A percentile compares a stretch with the other conserved stretches of the same genome.
These are phyloP conservation scores for Penicillium argentinense DNA, from an alignment of 495 filamentous ascomycete genomes.

Conservation along the genomic window DNA sequence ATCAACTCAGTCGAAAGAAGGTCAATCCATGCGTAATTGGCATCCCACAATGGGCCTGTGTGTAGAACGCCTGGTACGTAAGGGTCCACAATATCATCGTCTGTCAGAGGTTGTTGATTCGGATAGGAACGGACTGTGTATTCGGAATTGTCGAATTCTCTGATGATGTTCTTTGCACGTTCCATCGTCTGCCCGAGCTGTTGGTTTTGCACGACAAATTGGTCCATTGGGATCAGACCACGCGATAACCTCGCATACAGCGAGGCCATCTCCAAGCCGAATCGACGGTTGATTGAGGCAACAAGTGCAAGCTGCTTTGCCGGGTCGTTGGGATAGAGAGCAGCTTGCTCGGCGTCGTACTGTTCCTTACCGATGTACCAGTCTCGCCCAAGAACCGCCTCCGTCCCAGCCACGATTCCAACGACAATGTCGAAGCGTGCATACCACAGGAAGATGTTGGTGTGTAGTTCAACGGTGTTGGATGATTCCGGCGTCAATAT, in stretches of 20 bases:
- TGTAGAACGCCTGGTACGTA: constrained; percentile 67
- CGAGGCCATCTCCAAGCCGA: constrained; percentile 77
- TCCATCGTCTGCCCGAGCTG: constrained; percentile 53
- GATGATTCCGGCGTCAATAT: constrained; percentile 77
- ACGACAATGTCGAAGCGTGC: constrained; percentile 83
- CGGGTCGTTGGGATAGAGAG: constrained; percentile 61
- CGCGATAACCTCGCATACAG: constrained; percentile 68
- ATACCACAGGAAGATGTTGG: constrained; percentile 82
- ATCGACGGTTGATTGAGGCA: constrained; percentile 65
- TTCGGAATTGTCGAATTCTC: constrained; percentile 57
- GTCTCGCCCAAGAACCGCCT: constrained; percentile 69
- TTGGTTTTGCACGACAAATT: constrained; percentile 64
- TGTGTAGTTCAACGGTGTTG: constrained; percentile 64
- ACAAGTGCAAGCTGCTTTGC: constrained; percentile 63
- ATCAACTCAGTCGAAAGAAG: constrained; percentile 76
- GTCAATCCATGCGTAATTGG: constrained; percentile 74
- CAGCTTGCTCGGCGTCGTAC: constrained; percentile 59
- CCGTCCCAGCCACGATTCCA: constrained; percentile 76
- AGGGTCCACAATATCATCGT: constrained; percentile 70
- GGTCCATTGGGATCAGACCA: constrained; percentile 60
- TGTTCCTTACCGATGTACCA: constrained; percentile 73
- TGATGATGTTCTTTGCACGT: constrained; percentile 56
- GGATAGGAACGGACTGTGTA: constrained; percentile 60
- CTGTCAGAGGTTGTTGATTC: constrained; percentile 46
- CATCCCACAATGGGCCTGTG: constrained; percentile 64